These are phyloP conservation scores for Talaromyces sp. DNA, from an alignment of 2,329 filamentous ascomycete species.

Conservation along the genomic window DNA sequence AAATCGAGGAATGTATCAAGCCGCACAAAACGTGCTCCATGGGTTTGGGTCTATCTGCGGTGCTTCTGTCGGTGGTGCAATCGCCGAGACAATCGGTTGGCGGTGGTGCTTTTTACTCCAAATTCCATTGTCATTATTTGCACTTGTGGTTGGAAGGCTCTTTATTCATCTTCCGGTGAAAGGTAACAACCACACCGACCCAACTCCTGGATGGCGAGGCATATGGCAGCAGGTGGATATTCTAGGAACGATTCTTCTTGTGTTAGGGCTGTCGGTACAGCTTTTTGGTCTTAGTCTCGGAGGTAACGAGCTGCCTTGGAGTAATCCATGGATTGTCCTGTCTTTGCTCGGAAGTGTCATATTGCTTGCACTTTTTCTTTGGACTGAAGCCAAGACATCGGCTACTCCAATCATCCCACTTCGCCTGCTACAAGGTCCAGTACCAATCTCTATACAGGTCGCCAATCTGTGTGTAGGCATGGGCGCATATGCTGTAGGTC, in stretches of 20 bases:
- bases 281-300: slow-evolving; percentile 45
- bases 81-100: slow-evolving; percentile 46
- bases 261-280: slow-evolving; percentile 57
- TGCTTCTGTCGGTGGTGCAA: slow-evolving; percentile 43
- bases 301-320: slow-evolving; percentile 47
- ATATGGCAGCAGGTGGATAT: slow-evolving; percentile 58
- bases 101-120: slow-evolving; percentile 58
- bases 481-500: slow-evolving; percentile 56
- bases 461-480: slow-evolving; percentile 60
- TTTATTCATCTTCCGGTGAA: slow-evolving; percentile 49
- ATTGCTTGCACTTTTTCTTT: slow-evolving; percentile 37
- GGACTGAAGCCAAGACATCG: slow-evolving; percentile 40
- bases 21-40: slow-evolving; percentile 57
- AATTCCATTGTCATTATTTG: slow-evolving; percentile 56
- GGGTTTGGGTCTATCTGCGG: slow-evolving; percentile 61
- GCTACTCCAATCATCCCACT: slow-evolving; percentile 46
- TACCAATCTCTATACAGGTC: slow-evolving; percentile 54
- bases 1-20: slow-evolving; percentile 68
- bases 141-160: slow-evolving; percentile 51
- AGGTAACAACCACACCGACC: slow-evolving; percentile 18
- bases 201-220: slow-evolving; percentile 23
- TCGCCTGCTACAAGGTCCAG: slow-evolving; percentile 53
- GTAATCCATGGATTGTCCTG: slow-evolving; percentile 38
- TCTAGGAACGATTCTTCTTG: slow-evolving; percentile 54
- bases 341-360: slow-evolving; percentile 38